phyloP scores from a whole-genome alignment of 257 asterid genomes.

The Jasminum sambac region DNA sequence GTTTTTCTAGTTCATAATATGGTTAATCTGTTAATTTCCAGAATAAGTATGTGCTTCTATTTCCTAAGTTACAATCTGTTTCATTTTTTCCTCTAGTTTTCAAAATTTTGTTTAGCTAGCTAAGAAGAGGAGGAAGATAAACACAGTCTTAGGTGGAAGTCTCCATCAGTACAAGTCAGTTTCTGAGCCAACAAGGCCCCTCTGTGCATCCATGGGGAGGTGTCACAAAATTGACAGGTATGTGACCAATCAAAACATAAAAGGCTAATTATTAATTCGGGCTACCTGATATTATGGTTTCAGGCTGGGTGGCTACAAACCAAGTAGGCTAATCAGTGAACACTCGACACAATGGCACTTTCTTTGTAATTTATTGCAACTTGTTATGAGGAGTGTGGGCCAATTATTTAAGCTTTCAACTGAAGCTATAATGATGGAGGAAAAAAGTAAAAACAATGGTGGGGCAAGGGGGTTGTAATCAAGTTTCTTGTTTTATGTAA shows the following conservation, averaged over 20 bases:
- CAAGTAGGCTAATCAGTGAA: slow-evolving; percentile 28
- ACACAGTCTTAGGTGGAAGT: slow-evolving; percentile 37
- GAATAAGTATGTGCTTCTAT: too few relatives aligned
- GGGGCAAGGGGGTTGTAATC: slow-evolving; percentile 19
- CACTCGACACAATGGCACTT: not conserved
- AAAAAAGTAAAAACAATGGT: slow-evolving; percentile 25
- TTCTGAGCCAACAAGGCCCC: slow-evolving; percentile 26
- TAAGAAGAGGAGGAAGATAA: slow-evolving; percentile 25
- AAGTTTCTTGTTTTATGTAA: not conserved
- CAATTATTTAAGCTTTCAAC: slow-evolving; percentile 17
- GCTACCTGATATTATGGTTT: slow-evolving; percentile 9
- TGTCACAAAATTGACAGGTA: slow-evolving; percentile 15
- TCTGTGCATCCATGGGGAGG: slow-evolving; percentile 18
- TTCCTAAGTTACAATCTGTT: too few relatives aligned
- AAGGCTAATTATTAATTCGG: not conserved
- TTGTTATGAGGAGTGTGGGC: slow-evolving; percentile 24
- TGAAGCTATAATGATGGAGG: slow-evolving; percentile 24
- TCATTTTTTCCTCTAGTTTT: too few relatives aligned
- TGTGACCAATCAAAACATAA: slow-evolving; percentile 13
- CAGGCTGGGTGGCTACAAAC: slow-evolving; percentile 15
- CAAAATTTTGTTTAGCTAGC: too few relatives aligned
- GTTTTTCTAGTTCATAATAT: too few relatives aligned
- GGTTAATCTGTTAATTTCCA: too few relatives aligned
- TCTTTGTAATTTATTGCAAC: slow-evolving; percentile 28
- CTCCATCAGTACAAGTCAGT: slow-evolving; percentile 33